Evolutionary conservation across 371 early-diverging fungal genomes (phyloP), one percentile per base, ranked within the genome.

Genomic region (Mortierella sp.): DNA sequence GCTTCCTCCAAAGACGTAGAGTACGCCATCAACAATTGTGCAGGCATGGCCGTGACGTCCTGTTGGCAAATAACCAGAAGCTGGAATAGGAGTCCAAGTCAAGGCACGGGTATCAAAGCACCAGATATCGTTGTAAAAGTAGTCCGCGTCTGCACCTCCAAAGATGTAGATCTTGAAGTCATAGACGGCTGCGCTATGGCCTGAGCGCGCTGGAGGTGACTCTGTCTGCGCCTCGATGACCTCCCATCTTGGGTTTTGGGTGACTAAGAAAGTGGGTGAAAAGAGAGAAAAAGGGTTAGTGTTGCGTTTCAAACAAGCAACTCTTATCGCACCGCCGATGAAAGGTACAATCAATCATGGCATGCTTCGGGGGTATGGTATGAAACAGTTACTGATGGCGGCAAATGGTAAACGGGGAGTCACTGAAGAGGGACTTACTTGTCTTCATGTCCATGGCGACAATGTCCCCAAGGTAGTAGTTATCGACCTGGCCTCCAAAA

Each of bases 71-170:
- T 89, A 91, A 7, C 94, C 95, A 10, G 89, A 89, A 2, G 92
- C 92, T 29, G 89, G 86, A 22, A 95, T 86, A 66, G 86, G 89
- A 5, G 85, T 69, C 95, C 95, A 95, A 16, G 85, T 76, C 37
- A 88, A 70, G 2, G 88, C 86, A 26, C 88, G 87, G 31, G 92
- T 76, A 79, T 93, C 93, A 71, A 90, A 94, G 9, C 87, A 85
- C 95, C 95, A 95, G 72, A 94, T 87, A 76, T 95, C 95, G 71
- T 94, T 94, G 71, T 90, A 93, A 68, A 91, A 88, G 43, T 82
- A 85, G n/a, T 90, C 89, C 65, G 92, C 92, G 74, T 95, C 90
- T 50, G 89, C 91, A 48, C 95, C 95, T 73, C 95, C 95, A 84
- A 94, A 95, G 52, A 93, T 87, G 74, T 89, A 92, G 24, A 93